Evolutionary conservation across 2,329 filamentous ascomycete species (phyloP).

Genomic region (Monilinia polystroma): DNA sequence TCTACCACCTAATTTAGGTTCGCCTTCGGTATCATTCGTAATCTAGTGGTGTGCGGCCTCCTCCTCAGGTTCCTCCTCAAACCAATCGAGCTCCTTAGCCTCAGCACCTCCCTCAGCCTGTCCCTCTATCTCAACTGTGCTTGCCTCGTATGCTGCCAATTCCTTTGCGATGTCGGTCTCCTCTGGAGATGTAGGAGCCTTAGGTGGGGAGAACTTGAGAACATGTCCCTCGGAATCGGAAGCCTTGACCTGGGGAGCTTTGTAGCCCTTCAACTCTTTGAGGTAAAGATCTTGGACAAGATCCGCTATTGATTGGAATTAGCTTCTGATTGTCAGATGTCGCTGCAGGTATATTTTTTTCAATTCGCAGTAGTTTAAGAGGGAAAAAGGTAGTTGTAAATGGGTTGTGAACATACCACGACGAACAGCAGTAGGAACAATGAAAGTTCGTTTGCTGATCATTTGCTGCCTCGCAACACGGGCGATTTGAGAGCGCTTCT

Average conservation of each 20-base stretch:
- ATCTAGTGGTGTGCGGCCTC: conserved; percentile 43
- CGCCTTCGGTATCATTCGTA: conserved; percentile 4
- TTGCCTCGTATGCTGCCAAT: conserved; percentile 90
- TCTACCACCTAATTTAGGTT: conserved; percentile 4
- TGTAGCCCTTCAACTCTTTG: conserved; percentile 93
- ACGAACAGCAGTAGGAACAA: conserved; percentile 41
- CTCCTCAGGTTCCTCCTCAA: conserved; percentile 69
- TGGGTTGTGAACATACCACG: conserved; percentile 36
- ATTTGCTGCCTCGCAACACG: conserved; percentile 40
- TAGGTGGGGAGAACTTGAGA: conserved; percentile 78
- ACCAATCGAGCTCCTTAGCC: conserved; percentile 66
- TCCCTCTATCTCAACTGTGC: conserved; percentile 93
- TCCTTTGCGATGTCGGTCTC: conserved; percentile 89
- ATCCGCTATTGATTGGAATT: conserved; percentile 64
- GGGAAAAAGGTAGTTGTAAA: conserved; percentile 7
- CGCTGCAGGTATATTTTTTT: background rate
- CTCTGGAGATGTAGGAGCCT: conserved; percentile 84
- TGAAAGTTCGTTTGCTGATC: conserved; percentile 39
- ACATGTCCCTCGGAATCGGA: conserved; percentile 88
- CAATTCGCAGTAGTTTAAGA: background rate
- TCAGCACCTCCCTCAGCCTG: conserved; percentile 64
- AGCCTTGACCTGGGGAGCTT: conserved; percentile 78
- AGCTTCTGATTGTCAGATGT: conserved; percentile 26
- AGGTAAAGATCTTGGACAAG: conserved; percentile 98
- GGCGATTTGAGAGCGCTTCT: conserved; percentile 41